A percentile compares a stretch with the other conserved stretches of the same genome.
phyloP scores from a whole-genome alignment of 768 basidiomycete genomes.

The Leccinum pellstonianum region DNA sequence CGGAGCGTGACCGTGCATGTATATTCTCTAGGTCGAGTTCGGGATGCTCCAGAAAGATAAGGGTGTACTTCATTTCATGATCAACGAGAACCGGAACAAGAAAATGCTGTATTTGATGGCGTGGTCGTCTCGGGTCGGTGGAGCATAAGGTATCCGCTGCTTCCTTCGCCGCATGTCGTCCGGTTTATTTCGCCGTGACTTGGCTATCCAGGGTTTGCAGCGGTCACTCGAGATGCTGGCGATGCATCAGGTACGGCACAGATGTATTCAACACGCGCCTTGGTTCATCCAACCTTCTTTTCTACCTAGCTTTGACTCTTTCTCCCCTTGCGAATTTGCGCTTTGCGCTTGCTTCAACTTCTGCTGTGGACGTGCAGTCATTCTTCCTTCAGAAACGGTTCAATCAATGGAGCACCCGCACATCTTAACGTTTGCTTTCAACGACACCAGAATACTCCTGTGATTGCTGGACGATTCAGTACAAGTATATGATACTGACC shows the following conservation, averaged over 20 bases:
- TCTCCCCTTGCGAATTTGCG: conserved; percentile 65
- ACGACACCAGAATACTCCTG: conserved; percentile 60
- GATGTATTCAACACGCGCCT: neutral
- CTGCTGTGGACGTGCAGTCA: conserved; percentile 36
- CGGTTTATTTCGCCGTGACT: neutral
- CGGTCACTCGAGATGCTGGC: conserved; percentile 41
- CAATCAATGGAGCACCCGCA: conserved; percentile 47
- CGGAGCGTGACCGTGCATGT: neutral
- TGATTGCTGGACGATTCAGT: conserved; percentile 59
- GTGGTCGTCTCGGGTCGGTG: neutral
- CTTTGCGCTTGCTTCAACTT: conserved; percentile 45
- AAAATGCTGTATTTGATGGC: conserved; percentile 45
- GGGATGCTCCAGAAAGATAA: conserved; percentile 53
- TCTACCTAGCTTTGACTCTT: conserved; percentile 49
- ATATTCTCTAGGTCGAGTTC: conserved; percentile 38
- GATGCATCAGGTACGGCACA: conserved; percentile 38
- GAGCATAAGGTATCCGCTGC: neutral
- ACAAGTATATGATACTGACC: conserved; percentile 55
- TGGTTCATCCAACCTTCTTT: neutral
- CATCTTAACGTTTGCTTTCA: conserved; percentile 53
- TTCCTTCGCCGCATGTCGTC: neutral
- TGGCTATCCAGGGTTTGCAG: conserved; percentile 49
- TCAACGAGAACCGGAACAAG: conserved; percentile 57
- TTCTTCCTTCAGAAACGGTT: conserved; percentile 55
- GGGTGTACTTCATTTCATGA: conserved; percentile 52